phyloP scores from a whole-genome alignment of 305 asterid species.

The Fraxinus sp. region DNA sequence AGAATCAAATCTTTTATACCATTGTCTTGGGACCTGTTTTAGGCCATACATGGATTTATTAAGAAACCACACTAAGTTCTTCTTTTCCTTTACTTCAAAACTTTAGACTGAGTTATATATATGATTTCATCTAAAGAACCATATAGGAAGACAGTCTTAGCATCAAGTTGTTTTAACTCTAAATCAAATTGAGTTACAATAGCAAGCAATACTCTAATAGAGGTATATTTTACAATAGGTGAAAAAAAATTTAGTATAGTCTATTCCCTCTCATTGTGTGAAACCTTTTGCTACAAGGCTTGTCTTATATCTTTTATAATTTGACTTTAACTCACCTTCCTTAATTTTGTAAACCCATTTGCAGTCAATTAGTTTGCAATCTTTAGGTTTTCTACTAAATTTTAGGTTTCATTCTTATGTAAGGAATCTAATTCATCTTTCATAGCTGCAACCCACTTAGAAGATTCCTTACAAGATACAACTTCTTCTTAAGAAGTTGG shows the following conservation, averaged over 20 bases:
- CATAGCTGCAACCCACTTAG: background rate
- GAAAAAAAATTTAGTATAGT: no score
- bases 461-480: background rate
- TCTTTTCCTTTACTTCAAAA: no score
- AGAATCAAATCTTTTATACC: no score
- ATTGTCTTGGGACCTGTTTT: no score
- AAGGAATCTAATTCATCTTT: background rate
- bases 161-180: background rate
- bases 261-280: no score
- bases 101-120: no score
- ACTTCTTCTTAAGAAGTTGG: background rate
- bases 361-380: background rate
- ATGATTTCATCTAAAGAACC: no score
- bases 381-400: background rate
- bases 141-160: no score
- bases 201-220: background rate
- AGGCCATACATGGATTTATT: no score
- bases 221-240: background rate
- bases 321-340: background rate
- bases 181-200: background rate
- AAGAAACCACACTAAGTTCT: no score
- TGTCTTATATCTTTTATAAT: background rate
- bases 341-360: background rate
- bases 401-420: no score
- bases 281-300: no score